These are phyloP conservation scores for Forsythia suspensa DNA, from an alignment of 257 asterid genomes.

Conservation along the genomic window DNA sequence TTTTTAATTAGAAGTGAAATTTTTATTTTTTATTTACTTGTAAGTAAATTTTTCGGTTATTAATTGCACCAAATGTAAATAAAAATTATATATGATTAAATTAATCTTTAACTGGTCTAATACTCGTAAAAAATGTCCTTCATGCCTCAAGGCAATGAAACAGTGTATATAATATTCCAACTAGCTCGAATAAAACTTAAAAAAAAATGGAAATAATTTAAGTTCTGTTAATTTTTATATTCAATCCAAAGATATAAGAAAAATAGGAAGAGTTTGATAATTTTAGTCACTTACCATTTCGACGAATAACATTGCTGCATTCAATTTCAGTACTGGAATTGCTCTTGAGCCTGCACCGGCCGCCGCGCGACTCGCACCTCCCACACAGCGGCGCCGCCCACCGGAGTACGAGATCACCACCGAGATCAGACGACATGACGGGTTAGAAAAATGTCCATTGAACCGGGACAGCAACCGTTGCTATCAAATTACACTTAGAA, in stretches of 20 bases:
- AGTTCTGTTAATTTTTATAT: too few relatives aligned
- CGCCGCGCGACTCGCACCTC: conserved; percentile 45
- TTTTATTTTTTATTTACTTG: too few relatives aligned
- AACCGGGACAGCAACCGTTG: conserved; percentile 52
- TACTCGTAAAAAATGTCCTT: too few relatives aligned
- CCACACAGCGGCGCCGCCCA: conserved; percentile 53
- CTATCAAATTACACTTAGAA: conserved; percentile 32
- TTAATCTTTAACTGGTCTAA: too few relatives aligned
- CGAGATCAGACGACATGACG: conserved; percentile 45
- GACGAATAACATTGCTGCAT: conserved; percentile 31
- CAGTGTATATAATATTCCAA: background rate
- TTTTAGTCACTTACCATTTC: conserved; percentile 27
- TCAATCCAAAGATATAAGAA: background rate
- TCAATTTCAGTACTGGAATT: conserved; percentile 21
- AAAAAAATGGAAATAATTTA: too few relatives aligned
- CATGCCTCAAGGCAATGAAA: background rate
- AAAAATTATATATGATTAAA: too few relatives aligned
- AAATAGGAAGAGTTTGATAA: background rate
- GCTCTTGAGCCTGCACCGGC: conserved; percentile 40
- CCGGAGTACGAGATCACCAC: conserved; percentile 34
- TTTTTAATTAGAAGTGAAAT: too few relatives aligned
- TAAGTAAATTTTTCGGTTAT: too few relatives aligned
- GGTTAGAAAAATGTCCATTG: conserved; percentile 38
- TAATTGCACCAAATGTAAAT: too few relatives aligned
- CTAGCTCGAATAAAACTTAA: background rate